phyloP scores from a whole-genome alignment of 495 filamentous ascomycete genomes.

The Xylaria cubensis region DNA sequence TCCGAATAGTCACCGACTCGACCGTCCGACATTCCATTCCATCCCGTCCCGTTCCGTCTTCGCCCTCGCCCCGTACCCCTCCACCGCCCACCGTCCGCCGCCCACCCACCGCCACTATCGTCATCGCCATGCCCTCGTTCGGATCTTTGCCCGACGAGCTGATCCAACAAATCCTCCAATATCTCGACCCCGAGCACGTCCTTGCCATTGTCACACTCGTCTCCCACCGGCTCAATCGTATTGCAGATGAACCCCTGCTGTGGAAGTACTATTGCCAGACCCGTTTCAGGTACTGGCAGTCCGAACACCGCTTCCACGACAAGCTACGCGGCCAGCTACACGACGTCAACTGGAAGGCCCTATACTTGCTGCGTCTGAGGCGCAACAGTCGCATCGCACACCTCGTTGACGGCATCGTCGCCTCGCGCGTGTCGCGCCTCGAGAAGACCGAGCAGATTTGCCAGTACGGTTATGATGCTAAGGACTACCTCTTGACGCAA shows the following conservation, averaged over 20 bases:
- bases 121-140: conserved; percentile 41
- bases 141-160: conserved; percentile 73
- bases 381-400: conserved; percentile 61
- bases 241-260: conserved; percentile 73
- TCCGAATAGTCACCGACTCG: not conserved
- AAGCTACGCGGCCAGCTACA: conserved; percentile 58
- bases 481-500: conserved; percentile 79
- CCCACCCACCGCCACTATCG: not conserved
- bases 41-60: not conserved
- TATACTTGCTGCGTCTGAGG: conserved; percentile 67
- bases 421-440: conserved; percentile 70
- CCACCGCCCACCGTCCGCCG: not conserved
- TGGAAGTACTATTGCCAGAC: conserved; percentile 78
- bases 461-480: conserved; percentile 80
- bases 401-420: conserved; percentile 73
- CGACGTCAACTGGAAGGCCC: conserved; percentile 76
- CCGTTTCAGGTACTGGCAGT: conserved; percentile 75
- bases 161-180: conserved; percentile 70
- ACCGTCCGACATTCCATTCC: not conserved
- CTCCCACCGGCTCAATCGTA: conserved; percentile 66
- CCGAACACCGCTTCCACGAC: conserved; percentile 64
- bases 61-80: not conserved
- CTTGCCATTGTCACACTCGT: conserved; percentile 60
- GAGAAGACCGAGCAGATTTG: conserved; percentile 72
- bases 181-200: conserved; percentile 61